Base-by-base conservation (phyloP, 2,329 filamentous ascomycete species). In the Lachnellula hyalina region DNA sequence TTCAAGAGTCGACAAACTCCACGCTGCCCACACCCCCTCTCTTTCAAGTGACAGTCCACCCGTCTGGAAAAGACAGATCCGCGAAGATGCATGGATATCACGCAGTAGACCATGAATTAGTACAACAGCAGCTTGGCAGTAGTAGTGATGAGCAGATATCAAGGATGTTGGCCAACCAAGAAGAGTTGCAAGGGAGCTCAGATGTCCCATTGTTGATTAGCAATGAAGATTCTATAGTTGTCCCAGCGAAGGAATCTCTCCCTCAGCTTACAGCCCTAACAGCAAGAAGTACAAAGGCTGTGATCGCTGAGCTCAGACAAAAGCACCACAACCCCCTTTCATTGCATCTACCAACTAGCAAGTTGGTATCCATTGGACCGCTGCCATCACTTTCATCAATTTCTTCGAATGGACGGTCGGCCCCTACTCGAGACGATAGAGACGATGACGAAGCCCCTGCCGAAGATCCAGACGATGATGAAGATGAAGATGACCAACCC, bases 231-330 rank as follows among this genome's bases (percentile, higher is more conserved):
- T 41, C 38, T 32, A 9, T 32, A 32, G 21, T 40, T 51, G 36
- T 40, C 23, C 19, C 49, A 48, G 38, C 47, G 44, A 50, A 48
- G 36, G 50, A 21, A 6, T 8, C 45, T 17, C 36, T 38, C 14
- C 32, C 25, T 23, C 47, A 46, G 25, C 45, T 50, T 9, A 61
- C 63, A 9, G 55, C 60, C 9, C 56, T 69, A 17, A 49, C 62
- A 7, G 54, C 61, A 28, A 60, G 66, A 47, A 64, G 61, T 3
- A 63, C 60, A 4, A 60, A 63, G 12, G 63, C 63, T 50, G 64
- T 69, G 1, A 67, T 68, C 47, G 64, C 64, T 7, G 66, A 70
- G 25, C 56, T 69, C 4, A 59, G 61, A 38, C n/a, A 54, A 51
- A 19, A 28, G 4, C 23, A 36, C 46, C 21, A 35, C 47, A 15